Evolutionary conservation across 345 rosid species (phyloP).

Genomic region (Brassica juncea): DNA sequence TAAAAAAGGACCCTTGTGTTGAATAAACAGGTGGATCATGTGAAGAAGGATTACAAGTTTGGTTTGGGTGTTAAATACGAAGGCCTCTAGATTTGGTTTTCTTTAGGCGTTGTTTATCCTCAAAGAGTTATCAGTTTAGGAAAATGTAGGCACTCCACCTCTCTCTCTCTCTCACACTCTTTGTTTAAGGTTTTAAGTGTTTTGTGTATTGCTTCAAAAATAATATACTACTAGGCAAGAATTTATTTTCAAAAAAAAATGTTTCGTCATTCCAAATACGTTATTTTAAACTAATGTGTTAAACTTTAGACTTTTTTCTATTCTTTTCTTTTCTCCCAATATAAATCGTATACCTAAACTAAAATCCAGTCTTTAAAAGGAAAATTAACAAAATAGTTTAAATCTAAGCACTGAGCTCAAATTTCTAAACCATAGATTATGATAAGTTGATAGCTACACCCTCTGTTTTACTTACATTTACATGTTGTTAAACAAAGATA

Average conservation of each 20-base stretch:
- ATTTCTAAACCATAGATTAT: not conserved
- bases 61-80: conserved; percentile 70
- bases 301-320: not conserved
- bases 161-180: not conserved
- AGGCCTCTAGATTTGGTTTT: not conserved
- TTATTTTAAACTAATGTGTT: not conserved
- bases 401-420: not conserved
- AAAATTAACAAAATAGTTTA: too few species aligned
- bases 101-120: not conserved
- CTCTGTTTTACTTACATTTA: too few species aligned
- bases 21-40: conserved; percentile 74
- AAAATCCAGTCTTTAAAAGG: not conserved
- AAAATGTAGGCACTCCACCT: not conserved
- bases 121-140: not conserved
- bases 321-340: not conserved
- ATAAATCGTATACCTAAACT: not conserved
- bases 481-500: too few species aligned
- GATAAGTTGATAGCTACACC: too few species aligned
- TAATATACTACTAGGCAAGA: not conserved
- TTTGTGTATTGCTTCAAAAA: not conserved
- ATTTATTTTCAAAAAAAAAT: not conserved
- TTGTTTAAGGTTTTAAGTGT: not conserved
- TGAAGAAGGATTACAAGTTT: conserved; percentile 86
- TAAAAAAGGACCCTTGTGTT: not conserved
- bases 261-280: not conserved